Evolutionary conservation across 495 filamentous ascomycete genomes (phyloP).

Genomic region (Xanthoparmelia taractica): DNA sequence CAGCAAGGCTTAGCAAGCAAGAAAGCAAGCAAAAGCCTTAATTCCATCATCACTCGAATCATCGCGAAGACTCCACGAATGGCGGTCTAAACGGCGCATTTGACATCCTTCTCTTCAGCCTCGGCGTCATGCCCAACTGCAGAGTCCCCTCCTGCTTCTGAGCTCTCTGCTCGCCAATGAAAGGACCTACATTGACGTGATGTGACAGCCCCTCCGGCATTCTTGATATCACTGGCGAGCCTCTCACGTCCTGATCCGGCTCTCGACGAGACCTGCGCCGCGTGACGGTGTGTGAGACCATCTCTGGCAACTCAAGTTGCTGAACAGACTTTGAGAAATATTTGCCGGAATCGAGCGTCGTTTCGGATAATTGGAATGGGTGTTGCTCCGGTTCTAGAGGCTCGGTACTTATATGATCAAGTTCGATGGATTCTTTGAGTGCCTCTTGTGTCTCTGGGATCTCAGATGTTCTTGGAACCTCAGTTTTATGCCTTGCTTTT

Average conservation of each 20-base stretch:
- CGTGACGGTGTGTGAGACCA: background rate
- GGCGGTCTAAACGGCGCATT: conserved; percentile 16
- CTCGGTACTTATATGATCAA: background rate
- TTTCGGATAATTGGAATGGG: background rate
- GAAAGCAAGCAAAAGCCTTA: no score
- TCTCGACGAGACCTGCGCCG: conserved; percentile 8
- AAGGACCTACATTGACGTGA: background rate
- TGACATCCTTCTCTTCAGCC: conserved; percentile 10
- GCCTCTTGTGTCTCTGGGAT: background rate
- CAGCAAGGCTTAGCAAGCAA: no score
- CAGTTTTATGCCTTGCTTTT: background rate
- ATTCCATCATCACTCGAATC: background rate
- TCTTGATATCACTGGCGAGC: background rate
- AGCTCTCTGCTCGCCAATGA: background rate
- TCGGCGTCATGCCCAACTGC: conserved; percentile 8
- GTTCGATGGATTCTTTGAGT: background rate
- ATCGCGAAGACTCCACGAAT: background rate
- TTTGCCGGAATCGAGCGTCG: background rate
- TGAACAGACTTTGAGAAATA: conserved; percentile 12
- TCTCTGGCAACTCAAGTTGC: background rate
- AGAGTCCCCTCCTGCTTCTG: background rate
- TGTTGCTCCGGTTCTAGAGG: background rate
- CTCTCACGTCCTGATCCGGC: background rate
- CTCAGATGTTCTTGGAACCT: background rate
- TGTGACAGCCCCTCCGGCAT: no score